Evolutionary conservation across 2,329 filamentous ascomycete genomes (phyloP).

Genomic region (Cadophora sp.): DNA sequence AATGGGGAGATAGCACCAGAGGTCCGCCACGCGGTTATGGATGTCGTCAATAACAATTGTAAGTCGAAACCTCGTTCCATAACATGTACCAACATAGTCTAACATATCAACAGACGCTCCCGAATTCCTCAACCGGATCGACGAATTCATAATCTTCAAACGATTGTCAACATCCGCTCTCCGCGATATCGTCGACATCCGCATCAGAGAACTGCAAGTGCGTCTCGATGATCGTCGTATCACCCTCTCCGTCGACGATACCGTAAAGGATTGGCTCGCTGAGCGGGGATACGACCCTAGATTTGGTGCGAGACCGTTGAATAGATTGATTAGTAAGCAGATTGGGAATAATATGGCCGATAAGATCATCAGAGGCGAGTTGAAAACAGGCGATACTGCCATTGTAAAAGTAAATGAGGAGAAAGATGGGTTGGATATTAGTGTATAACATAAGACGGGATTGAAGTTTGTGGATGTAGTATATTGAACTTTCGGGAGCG

Average conservation of each 20-base stretch:
- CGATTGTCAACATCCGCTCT: constrained; percentile 79
- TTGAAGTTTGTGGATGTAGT: not conserved
- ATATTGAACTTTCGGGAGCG: not conserved
- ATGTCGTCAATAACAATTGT: constrained; percentile 73
- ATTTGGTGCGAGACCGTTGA: constrained; percentile 89
- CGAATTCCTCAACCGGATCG: constrained; percentile 95
- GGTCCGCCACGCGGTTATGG: constrained; percentile 83
- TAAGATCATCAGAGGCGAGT: constrained; percentile 85
- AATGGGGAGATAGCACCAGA: constrained; percentile 75
- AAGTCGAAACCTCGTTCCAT: constrained; percentile 47
- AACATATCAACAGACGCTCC: constrained; percentile 64
- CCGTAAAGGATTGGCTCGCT: constrained; percentile 85
- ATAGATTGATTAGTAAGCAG: constrained; percentile 87
- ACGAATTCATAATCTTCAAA: constrained; percentile 97
- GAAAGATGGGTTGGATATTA: constrained; percentile 56
- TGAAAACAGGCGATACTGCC: constrained; percentile 78
- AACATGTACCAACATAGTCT: not conserved
- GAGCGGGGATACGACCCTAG: constrained; percentile 89
- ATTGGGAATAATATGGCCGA: constrained; percentile 90
- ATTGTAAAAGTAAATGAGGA: constrained; percentile 72
- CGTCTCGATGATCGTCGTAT: constrained; percentile 88
- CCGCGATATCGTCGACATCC: constrained; percentile 92
- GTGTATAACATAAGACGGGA: constrained; percentile 1
- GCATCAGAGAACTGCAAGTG: constrained; percentile 81
- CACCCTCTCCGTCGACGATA: constrained; percentile 70